Percentiles rank a stretch among this genome's conserved stretches.
Evolutionary conservation across 208 protist species (phyloP).

Genomic region (Crithidia fasciculata): DNA sequence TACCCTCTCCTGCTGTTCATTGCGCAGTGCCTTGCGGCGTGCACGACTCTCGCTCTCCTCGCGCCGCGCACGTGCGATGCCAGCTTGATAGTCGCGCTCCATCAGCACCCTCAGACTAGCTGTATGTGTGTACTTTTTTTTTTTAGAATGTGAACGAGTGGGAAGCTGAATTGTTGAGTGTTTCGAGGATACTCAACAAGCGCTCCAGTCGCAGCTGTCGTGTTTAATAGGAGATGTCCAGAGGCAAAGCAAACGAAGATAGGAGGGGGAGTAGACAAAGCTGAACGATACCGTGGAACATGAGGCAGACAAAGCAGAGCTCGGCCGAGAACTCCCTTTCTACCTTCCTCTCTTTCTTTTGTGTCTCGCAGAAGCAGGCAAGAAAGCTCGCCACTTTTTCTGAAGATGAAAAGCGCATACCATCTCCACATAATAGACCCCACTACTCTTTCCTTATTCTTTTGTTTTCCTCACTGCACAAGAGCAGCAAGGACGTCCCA

Average conservation of each 20-base stretch:
- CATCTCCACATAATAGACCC: too few relatives aligned
- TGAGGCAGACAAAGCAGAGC: background rate
- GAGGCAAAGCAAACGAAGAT: background rate
- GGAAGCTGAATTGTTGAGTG: background rate
- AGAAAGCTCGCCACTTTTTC: too few relatives aligned
- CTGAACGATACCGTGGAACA: too few relatives aligned
- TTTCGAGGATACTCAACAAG: too few relatives aligned
- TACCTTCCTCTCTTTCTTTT: too few relatives aligned
- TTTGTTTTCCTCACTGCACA: background rate
- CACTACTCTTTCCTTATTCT: too few relatives aligned
- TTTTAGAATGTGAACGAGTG: background rate
- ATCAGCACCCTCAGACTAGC: background rate
- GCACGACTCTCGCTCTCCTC: conserved; percentile 47
- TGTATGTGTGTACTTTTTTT: background rate
- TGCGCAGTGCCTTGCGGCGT: conserved; percentile 42
- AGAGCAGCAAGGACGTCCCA: too few relatives aligned
- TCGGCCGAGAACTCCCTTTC: background rate
- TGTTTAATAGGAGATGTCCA: background rate
- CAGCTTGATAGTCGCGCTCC: conserved; percentile 35
- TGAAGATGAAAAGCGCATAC: background rate
- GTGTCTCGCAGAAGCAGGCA: too few relatives aligned
- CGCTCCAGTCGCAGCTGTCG: too few relatives aligned
- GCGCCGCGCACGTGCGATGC: conserved; percentile 32
- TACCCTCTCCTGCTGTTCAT: conserved; percentile 49
- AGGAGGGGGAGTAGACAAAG: too few relatives aligned